Evolutionary conservation across 371 early-diverging fungal genomes (phyloP).

Genomic region (Blastocladiella emersonii): DNA sequence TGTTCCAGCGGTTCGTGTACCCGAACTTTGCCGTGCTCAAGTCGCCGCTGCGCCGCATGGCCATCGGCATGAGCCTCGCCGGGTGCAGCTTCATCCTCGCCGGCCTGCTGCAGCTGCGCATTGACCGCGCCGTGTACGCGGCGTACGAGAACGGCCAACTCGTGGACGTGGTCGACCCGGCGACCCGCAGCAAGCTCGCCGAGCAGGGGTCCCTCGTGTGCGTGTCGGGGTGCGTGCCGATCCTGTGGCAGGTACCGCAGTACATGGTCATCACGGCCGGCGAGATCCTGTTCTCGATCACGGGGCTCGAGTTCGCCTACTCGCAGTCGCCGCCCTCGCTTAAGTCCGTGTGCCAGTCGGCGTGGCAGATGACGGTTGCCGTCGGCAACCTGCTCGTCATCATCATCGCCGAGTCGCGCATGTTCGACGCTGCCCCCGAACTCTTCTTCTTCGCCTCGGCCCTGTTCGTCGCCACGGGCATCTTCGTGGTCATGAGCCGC

Average conservation of each 20-base stretch:
- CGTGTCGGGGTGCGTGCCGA: constrained; percentile 8
- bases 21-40: constrained; percentile 6
- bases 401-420: constrained; percentile 10
- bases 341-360: constrained; percentile 17
- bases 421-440: constrained; percentile 7
- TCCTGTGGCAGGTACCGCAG: constrained; percentile 30
- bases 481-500: constrained; percentile 3
- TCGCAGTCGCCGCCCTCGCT: constrained; percentile 13
- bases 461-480: constrained; percentile 2
- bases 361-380: constrained; percentile 26
- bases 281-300: constrained; percentile 24
- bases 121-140: constrained; percentile 2
- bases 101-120: not conserved
- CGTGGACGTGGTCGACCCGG: not conserved
- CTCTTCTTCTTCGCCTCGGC: constrained; percentile 5
- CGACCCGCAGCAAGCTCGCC: not conserved
- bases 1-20: constrained; percentile 17
- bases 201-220: not conserved
- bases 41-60: constrained; percentile 15
- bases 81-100: constrained; percentile 3
- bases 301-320: constrained; percentile 25
- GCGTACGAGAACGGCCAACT: not conserved
- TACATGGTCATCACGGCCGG: constrained; percentile 24
- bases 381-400: constrained; percentile 27
- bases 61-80: constrained; percentile 16